These are phyloP conservation scores for Exidia glandulosa DNA, from an alignment of 768 basidiomycete species.

Conservation along the genomic window DNA sequence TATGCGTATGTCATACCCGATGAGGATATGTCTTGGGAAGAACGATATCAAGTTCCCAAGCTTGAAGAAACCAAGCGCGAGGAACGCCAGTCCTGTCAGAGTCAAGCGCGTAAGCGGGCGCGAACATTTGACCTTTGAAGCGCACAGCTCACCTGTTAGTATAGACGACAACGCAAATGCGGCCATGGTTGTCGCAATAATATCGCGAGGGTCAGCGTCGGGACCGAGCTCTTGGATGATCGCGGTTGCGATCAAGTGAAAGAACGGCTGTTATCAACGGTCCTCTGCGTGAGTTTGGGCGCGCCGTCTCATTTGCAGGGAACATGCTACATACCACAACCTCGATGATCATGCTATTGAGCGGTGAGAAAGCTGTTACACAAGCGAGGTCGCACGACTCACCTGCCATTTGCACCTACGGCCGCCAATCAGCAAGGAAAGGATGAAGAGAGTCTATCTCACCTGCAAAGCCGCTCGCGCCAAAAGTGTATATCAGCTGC, in stretches of 20 bases:
- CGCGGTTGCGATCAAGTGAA: constrained; percentile 76
- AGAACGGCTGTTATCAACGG: constrained; percentile 71
- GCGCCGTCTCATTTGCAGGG: neutral
- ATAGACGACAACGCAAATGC: constrained; percentile 81
- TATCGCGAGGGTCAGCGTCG: constrained; percentile 42
- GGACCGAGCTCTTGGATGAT: constrained; percentile 68
- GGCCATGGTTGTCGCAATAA: constrained; percentile 87
- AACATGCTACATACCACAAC: constrained; percentile 57
- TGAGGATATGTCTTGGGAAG: constrained; percentile 91
- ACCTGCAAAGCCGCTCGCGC: constrained; percentile 81
- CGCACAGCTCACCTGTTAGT: constrained; percentile 58
- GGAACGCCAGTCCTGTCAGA: constrained; percentile 8
- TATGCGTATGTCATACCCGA: constrained; percentile 50
- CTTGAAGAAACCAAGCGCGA: constrained; percentile 61
- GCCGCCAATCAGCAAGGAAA: neutral
- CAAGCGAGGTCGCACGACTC: no score
- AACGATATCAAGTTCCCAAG: constrained; percentile 68
- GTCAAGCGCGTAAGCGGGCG: constrained; percentile 2
- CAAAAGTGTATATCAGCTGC: constrained; percentile 75
- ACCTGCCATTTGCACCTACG: constrained; percentile 59
- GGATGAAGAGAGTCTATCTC: neutral
- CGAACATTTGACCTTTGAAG: neutral
- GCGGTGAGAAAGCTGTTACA: no score
- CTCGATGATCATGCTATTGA: constrained; percentile 99
- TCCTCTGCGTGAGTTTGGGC: neutral